Evolutionary conservation across 257 asterid genomes (phyloP).

Genomic region (Fraxinus excelsior): DNA sequence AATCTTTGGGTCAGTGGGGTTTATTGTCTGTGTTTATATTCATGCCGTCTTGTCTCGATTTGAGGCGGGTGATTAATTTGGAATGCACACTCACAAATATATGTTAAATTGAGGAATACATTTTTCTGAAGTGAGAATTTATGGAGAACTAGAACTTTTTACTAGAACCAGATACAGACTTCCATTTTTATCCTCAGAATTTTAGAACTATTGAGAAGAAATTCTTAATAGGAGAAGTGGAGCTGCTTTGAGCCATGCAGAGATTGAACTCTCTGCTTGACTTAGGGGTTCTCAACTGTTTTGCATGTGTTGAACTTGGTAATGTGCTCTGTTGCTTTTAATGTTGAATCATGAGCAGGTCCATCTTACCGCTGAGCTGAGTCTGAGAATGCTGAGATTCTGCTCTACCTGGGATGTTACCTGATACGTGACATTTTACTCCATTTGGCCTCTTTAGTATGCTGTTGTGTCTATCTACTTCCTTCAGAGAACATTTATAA

Average conservation of each 20-base stretch:
- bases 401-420: background rate
- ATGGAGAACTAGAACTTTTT: background rate
- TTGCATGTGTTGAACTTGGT: background rate
- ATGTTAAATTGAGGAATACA: background rate
- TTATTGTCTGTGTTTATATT: constrained; percentile 1
- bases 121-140: background rate
- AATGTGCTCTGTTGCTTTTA: background rate
- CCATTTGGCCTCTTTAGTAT: constrained; percentile 4
- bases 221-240: background rate
- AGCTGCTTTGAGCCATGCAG: background rate
- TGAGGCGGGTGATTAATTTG: background rate
- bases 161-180: background rate
- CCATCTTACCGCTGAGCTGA: background rate
- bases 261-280: background rate
- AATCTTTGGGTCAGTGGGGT: constrained; percentile 10
- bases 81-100: background rate
- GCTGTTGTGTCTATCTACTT: background rate
- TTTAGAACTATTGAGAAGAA: background rate
- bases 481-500: background rate
- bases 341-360: background rate
- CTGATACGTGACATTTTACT: background rate
- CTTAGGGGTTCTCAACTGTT: background rate
- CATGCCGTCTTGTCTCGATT: constrained; percentile 6
- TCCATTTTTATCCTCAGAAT: background rate
- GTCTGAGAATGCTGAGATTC: background rate